Evolutionary conservation across 2,329 filamentous ascomycete species (phyloP).

Genomic region (Fulvia fulva): DNA sequence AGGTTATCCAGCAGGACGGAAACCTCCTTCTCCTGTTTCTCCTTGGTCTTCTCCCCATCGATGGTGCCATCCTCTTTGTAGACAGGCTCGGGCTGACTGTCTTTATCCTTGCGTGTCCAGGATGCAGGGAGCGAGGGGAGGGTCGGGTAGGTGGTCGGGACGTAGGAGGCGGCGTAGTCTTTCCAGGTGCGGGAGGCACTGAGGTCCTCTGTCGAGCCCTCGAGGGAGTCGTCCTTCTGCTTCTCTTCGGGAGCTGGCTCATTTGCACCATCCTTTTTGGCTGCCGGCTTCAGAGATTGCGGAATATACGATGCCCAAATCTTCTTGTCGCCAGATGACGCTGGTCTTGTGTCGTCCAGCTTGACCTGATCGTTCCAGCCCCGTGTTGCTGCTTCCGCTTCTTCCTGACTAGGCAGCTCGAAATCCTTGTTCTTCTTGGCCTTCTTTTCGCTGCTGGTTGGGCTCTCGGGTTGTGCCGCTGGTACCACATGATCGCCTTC

Average conservation of each 20-base stretch:
- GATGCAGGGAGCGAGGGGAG: constrained; percentile 25
- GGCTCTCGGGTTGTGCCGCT: constrained; percentile 24
- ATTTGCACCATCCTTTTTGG: constrained; percentile 7
- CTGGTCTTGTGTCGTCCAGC: constrained; percentile 21
- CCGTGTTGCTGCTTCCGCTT: constrained; percentile 32
- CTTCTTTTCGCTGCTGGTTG: constrained; percentile 22
- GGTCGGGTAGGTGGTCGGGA: constrained; percentile 15
- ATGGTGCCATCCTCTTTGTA: constrained; percentile 36
- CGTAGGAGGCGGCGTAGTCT: constrained; percentile 29
- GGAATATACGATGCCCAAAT: constrained; percentile 37
- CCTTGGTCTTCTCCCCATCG: constrained; percentile 36
- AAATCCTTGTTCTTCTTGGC: constrained; percentile 29
- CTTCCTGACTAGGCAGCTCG: constrained; percentile 34
- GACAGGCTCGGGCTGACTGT: constrained; percentile 33
- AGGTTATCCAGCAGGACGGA: constrained; percentile 75
- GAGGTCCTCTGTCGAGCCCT: not conserved
- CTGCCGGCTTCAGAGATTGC: constrained; percentile 4
- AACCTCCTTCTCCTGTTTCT: constrained; percentile 68
- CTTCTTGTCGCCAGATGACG: constrained; percentile 33
- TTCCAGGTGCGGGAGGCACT: constrained; percentile 27
- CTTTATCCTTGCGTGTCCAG: constrained; percentile 28
- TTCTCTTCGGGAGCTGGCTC: constrained; percentile 1
- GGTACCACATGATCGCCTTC: constrained; percentile 28
- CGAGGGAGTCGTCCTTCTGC: not conserved
- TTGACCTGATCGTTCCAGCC: constrained; percentile 23